Base-by-base conservation (phyloP, 2,329 filamentous ascomycete genomes). In the Anisogramma anomala region DNA sequence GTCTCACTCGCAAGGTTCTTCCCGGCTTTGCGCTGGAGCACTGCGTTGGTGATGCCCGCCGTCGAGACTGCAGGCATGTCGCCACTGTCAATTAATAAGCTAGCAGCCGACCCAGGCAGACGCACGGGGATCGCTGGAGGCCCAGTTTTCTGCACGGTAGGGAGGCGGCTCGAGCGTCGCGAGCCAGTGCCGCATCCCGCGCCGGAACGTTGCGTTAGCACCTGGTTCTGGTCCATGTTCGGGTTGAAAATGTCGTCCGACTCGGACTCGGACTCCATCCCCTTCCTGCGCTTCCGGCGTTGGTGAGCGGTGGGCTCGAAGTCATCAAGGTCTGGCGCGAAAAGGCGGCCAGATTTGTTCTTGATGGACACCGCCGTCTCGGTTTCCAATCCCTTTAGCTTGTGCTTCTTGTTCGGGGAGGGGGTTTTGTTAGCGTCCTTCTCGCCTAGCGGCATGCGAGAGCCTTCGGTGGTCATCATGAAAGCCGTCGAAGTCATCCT, bases 1-100 rank as follows among this genome's bases (percentile, higher is more conserved):
- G 66, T 69, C 31, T 66, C 44, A 2, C 59, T 54, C 0, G 62
- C 63, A 7, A 67, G 49, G 33, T 67, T 62, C 49, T 64, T 65
- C 31, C 66, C 65, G 11, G 57, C 58, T 43, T 48, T 61, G 33
- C 59, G 57, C 28, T 52, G 49, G 22, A 48, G 48, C 25, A 39
- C 39, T 3, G 45, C 45, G 8, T 48, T 43, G n/a, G 33, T 50
- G n/a, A 47, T 18, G n/a, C 48, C 45, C 4, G 35, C 41, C 9
- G 44, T 46, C 13, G 44, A 46, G 6, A 46, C 33, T 3, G 42
- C 41, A 13, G 52, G 40, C 15, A 45, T 28, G 39, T 43, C 45
- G n/a, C 46, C 46, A 28, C 26, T 28, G 13, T 56, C 57, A 13
- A 49, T 50, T 36, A 52, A 48, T 31, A 53, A 39, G 6, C 49